phyloP scores from a whole-genome alignment of 805 yeast genomes.

The Spathaspora sp. region DNA sequence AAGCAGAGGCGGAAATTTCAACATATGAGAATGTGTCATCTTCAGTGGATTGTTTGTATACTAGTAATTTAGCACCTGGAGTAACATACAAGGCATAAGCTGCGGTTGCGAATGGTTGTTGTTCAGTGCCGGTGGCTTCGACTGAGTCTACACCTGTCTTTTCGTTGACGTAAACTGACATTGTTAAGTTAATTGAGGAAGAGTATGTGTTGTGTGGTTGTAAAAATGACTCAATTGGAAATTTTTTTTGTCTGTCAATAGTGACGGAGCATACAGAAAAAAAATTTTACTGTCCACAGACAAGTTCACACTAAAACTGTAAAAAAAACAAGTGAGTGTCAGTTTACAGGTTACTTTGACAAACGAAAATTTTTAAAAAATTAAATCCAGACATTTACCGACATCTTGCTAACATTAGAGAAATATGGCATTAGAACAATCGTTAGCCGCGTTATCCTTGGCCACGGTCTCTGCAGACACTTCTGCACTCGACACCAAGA shows the following conservation, averaged over 20 bases:
- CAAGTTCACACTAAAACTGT: not conserved
- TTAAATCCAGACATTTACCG: not conserved
- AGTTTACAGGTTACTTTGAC: not conserved
- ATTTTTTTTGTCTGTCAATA: not conserved
- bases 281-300: not conserved
- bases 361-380: not conserved
- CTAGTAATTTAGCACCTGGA: conserved; percentile 55
- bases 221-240: not conserved
- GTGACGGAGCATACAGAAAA: not conserved
- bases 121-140: conserved; percentile 59
- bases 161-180: conserved; percentile 66
- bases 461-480: conserved; percentile 42
- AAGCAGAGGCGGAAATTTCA: conserved; percentile 84
- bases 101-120: conserved; percentile 71
- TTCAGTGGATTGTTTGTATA: conserved; percentile 60
- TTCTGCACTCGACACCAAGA: conserved; percentile 56
- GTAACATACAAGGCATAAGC: conserved; percentile 69
- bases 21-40: conserved; percentile 50
- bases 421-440: conserved; percentile 62
- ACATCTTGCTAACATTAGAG: not conserved
- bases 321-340: not conserved
- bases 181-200: not conserved
- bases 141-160: conserved; percentile 61
- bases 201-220: not conserved
- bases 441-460: conserved; percentile 64